Percentiles rank a stretch among this genome's conserved stretches.
These are phyloP conservation scores for Beauveria asiatica DNA, from an alignment of 2,329 filamentous ascomycete species.

Conservation along the genomic window DNA sequence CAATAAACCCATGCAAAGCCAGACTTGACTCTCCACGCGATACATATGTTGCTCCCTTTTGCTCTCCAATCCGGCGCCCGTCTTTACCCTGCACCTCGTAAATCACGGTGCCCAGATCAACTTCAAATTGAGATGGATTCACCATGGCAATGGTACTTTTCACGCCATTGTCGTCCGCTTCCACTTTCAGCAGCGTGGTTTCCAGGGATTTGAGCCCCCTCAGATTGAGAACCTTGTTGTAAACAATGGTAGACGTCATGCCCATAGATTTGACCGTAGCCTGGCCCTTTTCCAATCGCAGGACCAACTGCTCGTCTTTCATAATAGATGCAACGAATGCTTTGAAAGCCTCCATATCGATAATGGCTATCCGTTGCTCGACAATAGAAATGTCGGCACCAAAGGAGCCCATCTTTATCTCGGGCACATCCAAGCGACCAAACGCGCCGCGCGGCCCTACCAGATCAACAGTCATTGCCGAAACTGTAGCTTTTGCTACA, in stretches of 20 bases:
- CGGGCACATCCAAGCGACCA: constrained; percentile 2
- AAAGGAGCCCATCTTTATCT: constrained; percentile 10
- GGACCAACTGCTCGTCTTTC: background rate
- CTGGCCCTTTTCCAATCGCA: constrained; percentile 4
- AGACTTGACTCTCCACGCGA: background rate
- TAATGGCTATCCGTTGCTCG: background rate
- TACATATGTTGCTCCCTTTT: background rate
- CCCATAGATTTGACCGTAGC: constrained; percentile 6
- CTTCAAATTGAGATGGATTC: constrained; percentile 8
- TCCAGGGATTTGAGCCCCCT: background rate
- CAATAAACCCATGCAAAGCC: background rate
- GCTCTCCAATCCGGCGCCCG: background rate
- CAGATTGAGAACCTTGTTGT: background rate
- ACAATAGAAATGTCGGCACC: constrained; percentile 4
- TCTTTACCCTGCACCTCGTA: constrained; percentile 5
- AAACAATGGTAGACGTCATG: constrained; percentile 5
- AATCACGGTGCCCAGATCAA: constrained; percentile 3
- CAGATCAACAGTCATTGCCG: constrained; percentile 8
- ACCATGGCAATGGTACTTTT: background rate
- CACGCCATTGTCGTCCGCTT: background rate
- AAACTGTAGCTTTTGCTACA: background rate
- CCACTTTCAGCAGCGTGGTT: background rate
- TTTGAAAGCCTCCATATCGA: constrained; percentile 5
- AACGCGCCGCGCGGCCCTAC: constrained; percentile 5
- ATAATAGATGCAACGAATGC: constrained; percentile 4